Percentiles rank a stretch among this genome's conserved stretches.
Conservation (phyloP, 2,329 filamentous ascomycete species). For the Mycogone perniciosa region DNA sequence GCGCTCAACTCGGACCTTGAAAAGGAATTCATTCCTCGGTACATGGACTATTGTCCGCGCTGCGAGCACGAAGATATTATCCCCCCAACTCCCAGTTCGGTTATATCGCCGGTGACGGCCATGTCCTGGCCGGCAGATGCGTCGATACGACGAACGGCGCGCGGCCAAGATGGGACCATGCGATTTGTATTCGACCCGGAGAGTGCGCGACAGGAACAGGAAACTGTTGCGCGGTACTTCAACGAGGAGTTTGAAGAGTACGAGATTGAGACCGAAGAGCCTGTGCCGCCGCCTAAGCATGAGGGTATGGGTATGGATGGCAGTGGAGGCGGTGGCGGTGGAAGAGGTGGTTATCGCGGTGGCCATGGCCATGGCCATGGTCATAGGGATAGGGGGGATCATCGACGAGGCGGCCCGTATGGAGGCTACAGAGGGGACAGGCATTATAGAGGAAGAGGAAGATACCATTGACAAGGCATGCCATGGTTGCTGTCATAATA, state of each 20-base stretch:
- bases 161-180: constrained; percentile 64
- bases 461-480: constrained; percentile 22
- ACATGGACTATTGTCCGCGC: constrained; percentile 52
- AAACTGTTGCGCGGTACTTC: constrained; percentile 61
- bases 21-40: constrained; percentile 53
- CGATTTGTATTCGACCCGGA: constrained; percentile 84
- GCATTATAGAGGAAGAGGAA: constrained; percentile 27
- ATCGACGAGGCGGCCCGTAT: constrained; percentile 28
- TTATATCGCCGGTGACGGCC: constrained; percentile 35
- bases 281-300: constrained; percentile 29
- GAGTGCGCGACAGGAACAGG: constrained; percentile 65
- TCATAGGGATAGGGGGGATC: constrained; percentile 27
- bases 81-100: constrained; percentile 16
- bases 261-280: constrained; percentile 70
- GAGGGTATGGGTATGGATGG: constrained; percentile 11
- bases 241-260: constrained; percentile 70
- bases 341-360: constrained; percentile 23
- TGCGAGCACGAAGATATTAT: constrained; percentile 38
- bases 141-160: constrained; percentile 26
- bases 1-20: constrained; percentile 77
- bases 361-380: constrained; percentile 15
- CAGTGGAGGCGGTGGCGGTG: constrained; percentile 13
- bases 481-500: too few species aligned
- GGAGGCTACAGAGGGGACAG: constrained; percentile 30
- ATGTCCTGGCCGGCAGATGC: constrained; percentile 32